Evolutionary conservation across 2,329 filamentous ascomycete genomes (phyloP).

Genomic region (Cercospora janseana): DNA sequence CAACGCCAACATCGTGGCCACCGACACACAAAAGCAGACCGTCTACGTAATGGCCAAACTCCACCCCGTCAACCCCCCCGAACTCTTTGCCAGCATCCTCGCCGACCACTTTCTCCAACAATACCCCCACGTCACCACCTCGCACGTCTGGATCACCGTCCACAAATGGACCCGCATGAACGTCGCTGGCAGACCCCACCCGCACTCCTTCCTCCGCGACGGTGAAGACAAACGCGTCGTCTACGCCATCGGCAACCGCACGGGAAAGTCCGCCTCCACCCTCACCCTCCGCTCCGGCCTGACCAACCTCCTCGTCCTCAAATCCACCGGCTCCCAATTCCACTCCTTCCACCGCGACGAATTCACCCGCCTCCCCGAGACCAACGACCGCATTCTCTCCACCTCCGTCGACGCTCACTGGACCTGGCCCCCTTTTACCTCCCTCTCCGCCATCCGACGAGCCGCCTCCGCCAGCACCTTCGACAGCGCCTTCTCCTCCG

Average conservation of each 20-base stretch:
- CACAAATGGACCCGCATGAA: slow-evolving; percentile 91
- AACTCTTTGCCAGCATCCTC: slow-evolving; percentile 83
- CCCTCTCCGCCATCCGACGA: slow-evolving; percentile 64
- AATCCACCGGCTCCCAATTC: slow-evolving; percentile 95
- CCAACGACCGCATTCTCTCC: slow-evolving; percentile 91
- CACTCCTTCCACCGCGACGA: slow-evolving; percentile 91
- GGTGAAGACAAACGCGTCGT: slow-evolving; percentile 83
- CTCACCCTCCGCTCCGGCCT: slow-evolving; percentile 77
- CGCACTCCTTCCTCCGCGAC: slow-evolving; percentile 91
- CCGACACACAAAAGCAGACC: slow-evolving; percentile 96
- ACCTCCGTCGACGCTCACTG: slow-evolving; percentile 87
- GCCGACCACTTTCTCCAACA: slow-evolving; percentile 84
- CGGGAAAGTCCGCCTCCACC: too few species aligned
- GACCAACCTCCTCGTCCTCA: slow-evolving; percentile 75
- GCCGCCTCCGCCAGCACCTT: slow-evolving; percentile 64
- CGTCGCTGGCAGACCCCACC: slow-evolving; percentile 84
- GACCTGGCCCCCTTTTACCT: slow-evolving; percentile 74
- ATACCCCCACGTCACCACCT: slow-evolving; percentile 83
- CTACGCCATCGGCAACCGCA: slow-evolving; percentile 65
- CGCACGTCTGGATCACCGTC: slow-evolving; percentile 76
- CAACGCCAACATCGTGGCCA: slow-evolving; percentile 93
- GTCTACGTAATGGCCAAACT: slow-evolving; percentile 89
- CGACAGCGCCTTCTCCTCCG: slow-evolving; percentile 72
- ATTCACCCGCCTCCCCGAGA: slow-evolving; percentile 85
- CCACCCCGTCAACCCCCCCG: slow-evolving; percentile 85